Conservation (phyloP, 805 yeast genomes). For the Zygoascus ofunaensis region DNA sequence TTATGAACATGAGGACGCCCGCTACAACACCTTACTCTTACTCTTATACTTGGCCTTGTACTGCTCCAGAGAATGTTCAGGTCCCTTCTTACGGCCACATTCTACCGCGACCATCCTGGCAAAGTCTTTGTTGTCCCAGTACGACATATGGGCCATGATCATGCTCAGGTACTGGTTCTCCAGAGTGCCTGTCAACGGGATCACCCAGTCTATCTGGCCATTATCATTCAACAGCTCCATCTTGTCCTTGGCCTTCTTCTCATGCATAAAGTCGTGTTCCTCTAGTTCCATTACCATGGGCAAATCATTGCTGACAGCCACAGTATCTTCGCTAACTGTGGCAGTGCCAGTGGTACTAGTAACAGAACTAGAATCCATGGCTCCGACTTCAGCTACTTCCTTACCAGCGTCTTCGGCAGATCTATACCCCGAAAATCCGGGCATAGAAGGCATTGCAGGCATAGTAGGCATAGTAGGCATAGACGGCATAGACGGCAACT, state of each 20-base stretch:
- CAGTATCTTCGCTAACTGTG: background rate
- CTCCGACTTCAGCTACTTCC: background rate
- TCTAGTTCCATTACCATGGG: constrained; percentile 19
- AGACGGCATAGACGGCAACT: constrained; percentile 2
- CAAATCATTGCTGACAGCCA: background rate
- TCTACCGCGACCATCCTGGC: constrained; percentile 47
- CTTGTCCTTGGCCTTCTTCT: constrained; percentile 26
- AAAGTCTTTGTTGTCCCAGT: constrained; percentile 78
- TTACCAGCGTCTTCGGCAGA: background rate
- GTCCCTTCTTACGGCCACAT: constrained; percentile 26
- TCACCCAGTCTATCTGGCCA: constrained; percentile 77
- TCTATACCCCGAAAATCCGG: background rate
- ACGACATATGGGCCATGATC: constrained; percentile 79
- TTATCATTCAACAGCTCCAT: constrained; percentile 52
- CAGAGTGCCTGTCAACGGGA: constrained; percentile 48
- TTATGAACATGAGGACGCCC: too few species aligned
- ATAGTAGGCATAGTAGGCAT: constrained; percentile 2
- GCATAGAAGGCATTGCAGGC: background rate
- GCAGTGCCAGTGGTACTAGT: background rate
- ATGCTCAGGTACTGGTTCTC: constrained; percentile 76
- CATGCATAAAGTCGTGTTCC: constrained; percentile 18
- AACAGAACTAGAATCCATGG: background rate
- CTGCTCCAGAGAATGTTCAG: constrained; percentile 20
- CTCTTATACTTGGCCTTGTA: constrained; percentile 10
- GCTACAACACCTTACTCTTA: background rate